Conservation (phyloP, 495 filamentous ascomycete species). For the Talaromyces borbonicus region DNA sequence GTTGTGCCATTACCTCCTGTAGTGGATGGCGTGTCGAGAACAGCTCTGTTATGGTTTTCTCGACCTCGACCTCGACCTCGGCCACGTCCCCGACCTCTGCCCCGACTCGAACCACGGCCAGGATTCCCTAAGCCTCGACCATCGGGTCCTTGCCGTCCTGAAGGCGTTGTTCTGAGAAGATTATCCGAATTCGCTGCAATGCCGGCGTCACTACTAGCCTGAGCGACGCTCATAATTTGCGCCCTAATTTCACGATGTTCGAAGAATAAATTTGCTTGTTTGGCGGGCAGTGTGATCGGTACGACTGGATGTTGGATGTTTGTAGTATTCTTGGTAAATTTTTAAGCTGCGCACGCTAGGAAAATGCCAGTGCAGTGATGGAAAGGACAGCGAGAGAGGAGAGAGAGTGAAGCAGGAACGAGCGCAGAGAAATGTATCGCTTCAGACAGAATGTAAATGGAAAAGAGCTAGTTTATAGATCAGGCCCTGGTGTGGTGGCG, state of each 20-base stretch:
- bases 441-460: no score
- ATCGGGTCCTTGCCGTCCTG: conserved; percentile 9
- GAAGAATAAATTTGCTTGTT: neutral
- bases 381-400: no score
- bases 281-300: neutral
- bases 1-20: no score
- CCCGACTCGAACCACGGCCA: conserved; percentile 10
- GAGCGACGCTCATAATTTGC: neutral
- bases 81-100: conserved; percentile 16
- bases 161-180: neutral
- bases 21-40: neutral
- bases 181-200: neutral
- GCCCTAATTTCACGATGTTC: no score
- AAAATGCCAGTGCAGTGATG: no score
- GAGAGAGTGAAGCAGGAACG: no score
- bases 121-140: conserved; percentile 26
- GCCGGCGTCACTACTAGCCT: neutral
- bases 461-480: neutral
- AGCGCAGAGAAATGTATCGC: no score
- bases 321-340: no score
- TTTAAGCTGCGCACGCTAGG: no score
- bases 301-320: no score
- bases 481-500: neutral
- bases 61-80: conserved; percentile 8
- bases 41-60: conserved; percentile 1